Conservation (phyloP, 768 basidiomycete species). For the Mycena floridula region DNA sequence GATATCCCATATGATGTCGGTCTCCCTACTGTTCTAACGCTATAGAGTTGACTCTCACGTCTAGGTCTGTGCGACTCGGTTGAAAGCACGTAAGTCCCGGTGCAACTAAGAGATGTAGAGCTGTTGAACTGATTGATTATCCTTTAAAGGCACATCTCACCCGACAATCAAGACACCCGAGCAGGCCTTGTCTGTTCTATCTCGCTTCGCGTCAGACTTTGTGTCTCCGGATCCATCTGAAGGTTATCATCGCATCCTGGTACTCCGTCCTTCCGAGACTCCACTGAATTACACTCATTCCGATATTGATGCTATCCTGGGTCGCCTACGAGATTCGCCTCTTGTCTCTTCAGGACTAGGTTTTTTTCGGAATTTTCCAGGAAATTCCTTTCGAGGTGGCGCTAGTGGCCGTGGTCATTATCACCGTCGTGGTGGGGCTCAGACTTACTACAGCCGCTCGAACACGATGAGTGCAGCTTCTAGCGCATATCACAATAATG, state of each 20-base stretch:
- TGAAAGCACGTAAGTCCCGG: slow-evolving; percentile 46
- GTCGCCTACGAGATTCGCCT: slow-evolving; percentile 41
- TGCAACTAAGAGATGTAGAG: not conserved
- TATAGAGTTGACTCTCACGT: slow-evolving; percentile 12
- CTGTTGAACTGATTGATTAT: not conserved
- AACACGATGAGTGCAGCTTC: too few relatives aligned
- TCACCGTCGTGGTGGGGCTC: too few relatives aligned
- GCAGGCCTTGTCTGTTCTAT: slow-evolving; percentile 54
- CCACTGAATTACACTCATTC: slow-evolving; percentile 41
- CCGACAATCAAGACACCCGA: slow-evolving; percentile 67
- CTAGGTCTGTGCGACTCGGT: slow-evolving; percentile 58
- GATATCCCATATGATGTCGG: slow-evolving; percentile 72
- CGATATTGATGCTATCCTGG: slow-evolving; percentile 47
- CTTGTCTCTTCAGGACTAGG: too few relatives aligned
- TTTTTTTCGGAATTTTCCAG: too few relatives aligned
- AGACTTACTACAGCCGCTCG: too few relatives aligned
- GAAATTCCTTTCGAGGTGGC: too few relatives aligned
- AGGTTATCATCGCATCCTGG: slow-evolving; percentile 59
- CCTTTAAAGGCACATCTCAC: slow-evolving; percentile 53
- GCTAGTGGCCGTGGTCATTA: too few relatives aligned
- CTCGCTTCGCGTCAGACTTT: slow-evolving; percentile 60
- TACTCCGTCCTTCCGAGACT: slow-evolving; percentile 28
- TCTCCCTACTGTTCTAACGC: slow-evolving; percentile 2
- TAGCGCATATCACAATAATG: too few relatives aligned
- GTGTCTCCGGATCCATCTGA: slow-evolving; percentile 49